Percentiles rank a stretch among this genome's conserved stretches.
phyloP scores from a whole-genome alignment of 495 filamentous ascomycete genomes.

The Talaromyces nanjingensis region DNA sequence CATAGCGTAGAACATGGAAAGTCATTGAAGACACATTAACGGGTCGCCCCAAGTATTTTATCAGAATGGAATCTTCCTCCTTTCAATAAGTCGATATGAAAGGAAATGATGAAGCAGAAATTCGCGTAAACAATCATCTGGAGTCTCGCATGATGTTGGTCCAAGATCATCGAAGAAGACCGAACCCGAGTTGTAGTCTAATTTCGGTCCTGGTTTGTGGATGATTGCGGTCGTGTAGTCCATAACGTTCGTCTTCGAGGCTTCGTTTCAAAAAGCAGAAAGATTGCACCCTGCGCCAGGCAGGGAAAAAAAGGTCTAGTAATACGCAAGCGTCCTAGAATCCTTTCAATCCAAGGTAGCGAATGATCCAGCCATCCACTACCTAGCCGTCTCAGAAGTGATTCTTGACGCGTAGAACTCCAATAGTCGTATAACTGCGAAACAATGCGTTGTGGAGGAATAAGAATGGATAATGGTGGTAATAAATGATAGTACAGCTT shows the following conservation, averaged over 20 bases:
- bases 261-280: conserved; percentile 13
- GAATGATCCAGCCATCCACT: conserved; percentile 7
- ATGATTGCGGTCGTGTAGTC: conserved; percentile 22
- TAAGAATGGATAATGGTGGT: not conserved
- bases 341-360: not conserved
- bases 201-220: not conserved
- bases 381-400: not conserved
- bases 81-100: conserved; percentile 12
- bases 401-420: not conserved
- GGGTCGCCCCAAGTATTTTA: conserved; percentile 31
- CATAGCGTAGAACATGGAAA: conserved; percentile 12
- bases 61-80: conserved; percentile 18
- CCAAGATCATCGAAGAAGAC: not conserved
- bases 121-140: not conserved
- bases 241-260: conserved; percentile 31
- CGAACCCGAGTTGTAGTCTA: not conserved
- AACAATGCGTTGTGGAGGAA: not conserved
- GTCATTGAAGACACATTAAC: conserved; percentile 21
- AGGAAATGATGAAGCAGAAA: not conserved
- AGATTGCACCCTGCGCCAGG: conserved; percentile 3
- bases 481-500: conserved; percentile 3
- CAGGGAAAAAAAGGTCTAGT: not conserved
- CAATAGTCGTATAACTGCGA: not conserved
- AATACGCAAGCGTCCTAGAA: not conserved
- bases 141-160: not conserved